Percentiles rank a stretch among this genome's conserved stretches.
Conservation (phyloP, 2,329 filamentous ascomycete species). For the Colletotrichum sp. region DNA sequence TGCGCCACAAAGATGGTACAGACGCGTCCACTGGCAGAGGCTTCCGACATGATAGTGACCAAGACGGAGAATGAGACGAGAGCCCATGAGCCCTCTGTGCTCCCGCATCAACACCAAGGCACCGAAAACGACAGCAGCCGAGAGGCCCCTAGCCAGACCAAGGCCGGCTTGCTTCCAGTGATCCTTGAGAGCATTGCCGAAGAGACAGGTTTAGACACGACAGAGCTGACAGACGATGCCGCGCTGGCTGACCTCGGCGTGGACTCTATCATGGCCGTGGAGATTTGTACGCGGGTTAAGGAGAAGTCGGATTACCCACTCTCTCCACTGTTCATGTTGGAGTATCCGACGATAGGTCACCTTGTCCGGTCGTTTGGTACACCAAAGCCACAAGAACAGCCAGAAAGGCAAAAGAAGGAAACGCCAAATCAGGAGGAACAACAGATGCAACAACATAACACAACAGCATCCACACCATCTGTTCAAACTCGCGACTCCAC, state of each 20-base stretch:
- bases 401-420: background rate
- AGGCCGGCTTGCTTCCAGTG: background rate
- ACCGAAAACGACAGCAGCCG: too few species aligned
- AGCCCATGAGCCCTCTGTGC: background rate
- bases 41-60: accelerated
- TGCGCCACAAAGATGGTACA: background rate
- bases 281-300: background rate
- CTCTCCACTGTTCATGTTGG: background rate
- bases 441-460: background rate
- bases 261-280: background rate
- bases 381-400: background rate
- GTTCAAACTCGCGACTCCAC: background rate
- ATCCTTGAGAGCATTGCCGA: background rate
- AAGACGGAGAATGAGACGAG: background rate
- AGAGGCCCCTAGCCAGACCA: background rate
- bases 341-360: background rate
- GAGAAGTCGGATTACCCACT: background rate
- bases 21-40: accelerated
- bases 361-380: background rate
- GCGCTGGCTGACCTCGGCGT: background rate
- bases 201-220: background rate
- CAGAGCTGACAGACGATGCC: background rate
- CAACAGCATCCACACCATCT: background rate
- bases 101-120: too few species aligned
- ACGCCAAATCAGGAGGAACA: background rate